phyloP scores from a whole-genome alignment of 306 rosid species.

The Pterocarpus santalinus region DNA sequence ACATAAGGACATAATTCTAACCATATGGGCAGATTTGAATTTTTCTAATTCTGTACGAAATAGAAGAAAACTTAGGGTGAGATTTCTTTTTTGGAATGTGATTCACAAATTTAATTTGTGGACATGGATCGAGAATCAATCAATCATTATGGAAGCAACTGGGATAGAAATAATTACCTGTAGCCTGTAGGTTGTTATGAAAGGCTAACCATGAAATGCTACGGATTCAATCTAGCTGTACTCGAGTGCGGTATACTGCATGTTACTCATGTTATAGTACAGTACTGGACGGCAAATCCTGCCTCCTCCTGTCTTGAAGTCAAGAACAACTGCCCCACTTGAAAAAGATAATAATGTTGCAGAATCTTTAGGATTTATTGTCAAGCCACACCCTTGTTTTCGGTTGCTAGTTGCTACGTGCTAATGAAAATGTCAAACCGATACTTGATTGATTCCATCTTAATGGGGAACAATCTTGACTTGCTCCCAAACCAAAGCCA shows the following conservation, averaged over 20 bases:
- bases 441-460: constrained; percentile 4
- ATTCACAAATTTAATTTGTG: neutral
- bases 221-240: neutral
- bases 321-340: constrained; percentile 27
- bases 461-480: neutral
- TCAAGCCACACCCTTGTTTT: constrained; percentile 27
- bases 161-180: no score
- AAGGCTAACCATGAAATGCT: no score
- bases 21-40: neutral
- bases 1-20: neutral
- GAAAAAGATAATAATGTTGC: constrained; percentile 2
- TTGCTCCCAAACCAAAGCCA: neutral
- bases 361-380: constrained; percentile 31
- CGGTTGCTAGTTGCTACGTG: neutral
- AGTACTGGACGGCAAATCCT: constrained; percentile 13
- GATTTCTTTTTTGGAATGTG: neutral
- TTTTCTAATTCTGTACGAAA: neutral
- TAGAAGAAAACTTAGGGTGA: no score
- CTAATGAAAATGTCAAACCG: constrained; percentile 35
- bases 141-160: no score
- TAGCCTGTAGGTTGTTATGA: no score
- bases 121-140: no score
- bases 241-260: neutral
- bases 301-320: constrained; percentile 2
- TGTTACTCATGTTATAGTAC: neutral